Evolutionary conservation across 2,329 filamentous ascomycete species (phyloP).

Genomic region (Parafenestella ontariensis): DNA sequence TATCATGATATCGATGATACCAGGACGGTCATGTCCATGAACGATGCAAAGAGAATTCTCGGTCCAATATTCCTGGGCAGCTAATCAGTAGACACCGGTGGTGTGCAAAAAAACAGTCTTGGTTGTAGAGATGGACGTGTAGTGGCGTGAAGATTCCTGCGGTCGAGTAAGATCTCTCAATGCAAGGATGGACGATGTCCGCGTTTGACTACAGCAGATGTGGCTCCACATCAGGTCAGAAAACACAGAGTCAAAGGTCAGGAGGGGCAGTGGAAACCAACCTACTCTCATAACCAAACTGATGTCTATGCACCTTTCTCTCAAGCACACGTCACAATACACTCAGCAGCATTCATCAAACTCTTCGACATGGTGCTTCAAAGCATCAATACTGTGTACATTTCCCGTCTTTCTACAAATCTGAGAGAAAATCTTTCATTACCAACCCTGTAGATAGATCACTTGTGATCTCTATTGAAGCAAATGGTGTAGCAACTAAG

Average conservation of each 20-base stretch:
- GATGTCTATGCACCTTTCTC: no score
- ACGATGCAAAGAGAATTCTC: not conserved
- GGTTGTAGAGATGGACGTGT: not conserved
- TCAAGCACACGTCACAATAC: no score
- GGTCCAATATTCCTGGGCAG: not conserved
- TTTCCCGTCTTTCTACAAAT: no score
- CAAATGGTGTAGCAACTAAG: no score
- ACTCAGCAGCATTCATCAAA: no score
- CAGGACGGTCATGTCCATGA: constrained; percentile 21
- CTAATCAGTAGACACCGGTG: not conserved
- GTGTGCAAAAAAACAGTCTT: not conserved
- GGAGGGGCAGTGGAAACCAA: no score
- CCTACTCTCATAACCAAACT: no score
- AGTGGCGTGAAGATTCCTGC: not conserved
- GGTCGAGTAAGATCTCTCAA: not conserved
- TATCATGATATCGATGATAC: constrained; percentile 24
- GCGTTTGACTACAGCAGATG: not conserved
- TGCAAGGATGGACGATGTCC: not conserved
- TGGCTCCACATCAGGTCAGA: not conserved
- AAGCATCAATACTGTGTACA: no score
- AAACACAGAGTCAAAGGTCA: not conserved
- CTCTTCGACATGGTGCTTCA: no score
- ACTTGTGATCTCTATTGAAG: no score
- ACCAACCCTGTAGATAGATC: no score
- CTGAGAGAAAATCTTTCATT: no score